Percentiles rank a stretch among this genome's conserved stretches.
phyloP scores from a whole-genome alignment of 1,284 basidiomycete genomes.

The Naganishia albida region DNA sequence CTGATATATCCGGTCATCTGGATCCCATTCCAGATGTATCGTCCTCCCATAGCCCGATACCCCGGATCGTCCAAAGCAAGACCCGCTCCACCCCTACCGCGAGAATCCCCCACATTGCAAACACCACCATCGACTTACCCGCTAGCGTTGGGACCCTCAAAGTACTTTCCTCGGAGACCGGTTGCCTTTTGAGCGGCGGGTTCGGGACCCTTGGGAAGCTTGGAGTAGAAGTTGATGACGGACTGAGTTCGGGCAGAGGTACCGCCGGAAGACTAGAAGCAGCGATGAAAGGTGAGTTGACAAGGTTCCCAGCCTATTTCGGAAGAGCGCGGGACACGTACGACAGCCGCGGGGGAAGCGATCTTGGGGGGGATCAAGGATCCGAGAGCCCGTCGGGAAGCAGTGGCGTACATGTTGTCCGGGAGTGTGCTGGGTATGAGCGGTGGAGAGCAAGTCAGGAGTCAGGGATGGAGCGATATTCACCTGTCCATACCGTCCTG shows the following conservation, averaged over 20 bases:
- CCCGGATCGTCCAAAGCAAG: no score
- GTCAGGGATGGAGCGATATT: neutral
- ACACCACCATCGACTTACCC: constrained; percentile 55
- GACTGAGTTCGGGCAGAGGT: constrained; percentile 72
- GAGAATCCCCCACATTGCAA: neutral
- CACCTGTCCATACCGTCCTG: constrained; percentile 8
- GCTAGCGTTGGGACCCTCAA: constrained; percentile 81
- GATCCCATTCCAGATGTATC: no score
- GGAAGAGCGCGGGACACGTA: constrained; percentile 55
- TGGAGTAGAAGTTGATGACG: constrained; percentile 92
- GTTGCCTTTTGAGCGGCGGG: constrained; percentile 65
- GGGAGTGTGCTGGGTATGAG: constrained; percentile 2
- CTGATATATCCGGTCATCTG: no score
- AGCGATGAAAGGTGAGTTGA: neutral
- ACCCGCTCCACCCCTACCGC: neutral
- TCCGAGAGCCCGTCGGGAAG: constrained; percentile 75
- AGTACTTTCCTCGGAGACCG: constrained; percentile 72
- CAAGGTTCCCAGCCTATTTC: neutral
- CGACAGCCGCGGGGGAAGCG: constrained; percentile 82
- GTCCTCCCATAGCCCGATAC: no score
- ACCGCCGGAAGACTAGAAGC: constrained; percentile 66
- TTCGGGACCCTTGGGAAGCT: constrained; percentile 71
- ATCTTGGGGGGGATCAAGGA: constrained; percentile 91
- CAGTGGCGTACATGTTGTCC: constrained; percentile 70
- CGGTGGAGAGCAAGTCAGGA: constrained; percentile 1